A percentile compares a stretch with the other conserved stretches of the same genome.
These are phyloP conservation scores for Phytophthora macrochlamydospora DNA, from an alignment of 352 stramenopile genomes.

Conservation along the genomic window DNA sequence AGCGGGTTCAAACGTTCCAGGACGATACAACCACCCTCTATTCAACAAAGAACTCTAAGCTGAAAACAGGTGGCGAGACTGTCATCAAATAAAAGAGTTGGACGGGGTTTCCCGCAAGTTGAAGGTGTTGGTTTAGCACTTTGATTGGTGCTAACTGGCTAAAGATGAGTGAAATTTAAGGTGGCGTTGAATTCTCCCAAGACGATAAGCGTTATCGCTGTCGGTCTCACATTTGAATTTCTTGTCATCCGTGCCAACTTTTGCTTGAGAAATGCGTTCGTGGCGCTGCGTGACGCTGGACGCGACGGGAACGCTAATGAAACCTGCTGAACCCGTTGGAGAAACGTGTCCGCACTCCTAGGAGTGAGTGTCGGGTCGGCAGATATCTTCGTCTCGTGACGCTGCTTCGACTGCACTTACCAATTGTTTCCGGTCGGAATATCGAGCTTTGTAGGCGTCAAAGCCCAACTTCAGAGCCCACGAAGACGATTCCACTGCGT, in stretches of 20 bases:
- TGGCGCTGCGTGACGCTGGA: slow-evolving; percentile 67
- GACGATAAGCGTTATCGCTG: too few species aligned
- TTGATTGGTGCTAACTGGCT: too few species aligned
- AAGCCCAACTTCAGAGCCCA: slow-evolving; percentile 30
- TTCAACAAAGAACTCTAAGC: slow-evolving; percentile 65
- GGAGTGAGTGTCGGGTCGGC: slow-evolving; percentile 25
- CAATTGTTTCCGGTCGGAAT: slow-evolving; percentile 29
- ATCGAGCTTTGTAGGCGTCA: slow-evolving; percentile 42
- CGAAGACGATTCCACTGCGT: slow-evolving; percentile 23
- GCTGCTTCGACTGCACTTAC: slow-evolving; percentile 29
- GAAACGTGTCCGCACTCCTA: slow-evolving; percentile 60
- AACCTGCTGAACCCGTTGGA: slow-evolving; percentile 46
- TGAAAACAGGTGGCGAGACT: not conserved
- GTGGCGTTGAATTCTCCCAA: too few species aligned
- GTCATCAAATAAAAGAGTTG: too few species aligned
- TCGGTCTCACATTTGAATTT: too few species aligned
- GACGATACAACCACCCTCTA: slow-evolving; percentile 72
- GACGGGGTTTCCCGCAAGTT: too few species aligned
- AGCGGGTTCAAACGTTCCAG: slow-evolving; percentile 60
- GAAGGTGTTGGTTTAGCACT: too few species aligned
- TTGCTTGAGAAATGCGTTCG: not conserved
- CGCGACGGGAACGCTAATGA: slow-evolving; percentile 74
- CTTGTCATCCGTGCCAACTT: too few species aligned
- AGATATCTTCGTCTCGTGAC: slow-evolving; percentile 25
- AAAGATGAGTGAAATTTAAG: too few species aligned